A percentile compares a stretch with the other conserved stretches of the same genome.
These are phyloP conservation scores for Moringa oleifera DNA, from an alignment of 345 rosid genomes.

Conservation along the genomic window DNA sequence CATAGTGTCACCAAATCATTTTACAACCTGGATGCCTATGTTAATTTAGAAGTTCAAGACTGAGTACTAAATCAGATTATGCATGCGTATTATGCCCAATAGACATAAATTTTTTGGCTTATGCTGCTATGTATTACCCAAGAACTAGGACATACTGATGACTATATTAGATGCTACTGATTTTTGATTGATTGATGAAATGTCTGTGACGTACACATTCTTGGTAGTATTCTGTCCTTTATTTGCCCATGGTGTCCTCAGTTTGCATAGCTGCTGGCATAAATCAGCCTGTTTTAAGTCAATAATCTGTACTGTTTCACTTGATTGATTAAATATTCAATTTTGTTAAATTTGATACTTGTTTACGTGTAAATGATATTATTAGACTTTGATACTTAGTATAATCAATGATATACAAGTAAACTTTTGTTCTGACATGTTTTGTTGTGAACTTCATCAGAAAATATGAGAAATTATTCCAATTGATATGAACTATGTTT, in stretches of 20 bases:
- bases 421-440: too few species aligned
- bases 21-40: conserved; percentile 1
- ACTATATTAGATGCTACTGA: not conserved
- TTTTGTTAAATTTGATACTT: too few species aligned
- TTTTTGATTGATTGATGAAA: conserved; percentile 2
- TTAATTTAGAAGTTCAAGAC: not conserved
- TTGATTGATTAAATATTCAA: too few species aligned
- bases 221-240: not conserved
- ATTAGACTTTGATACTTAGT: too few species aligned
- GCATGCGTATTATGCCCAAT: too few species aligned
- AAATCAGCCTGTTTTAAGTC: not conserved
- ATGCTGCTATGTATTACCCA: too few species aligned
- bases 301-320: not conserved
- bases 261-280: not conserved
- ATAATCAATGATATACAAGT: not conserved
- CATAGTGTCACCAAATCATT: not conserved
- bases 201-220: not conserved
- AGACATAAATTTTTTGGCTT: too few species aligned
- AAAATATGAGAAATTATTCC: conserved; percentile 1
- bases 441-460: not conserved
- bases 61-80: not conserved
- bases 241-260: not conserved
- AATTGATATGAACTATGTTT: conserved; percentile 6
- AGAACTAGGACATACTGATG: not conserved
- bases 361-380: too few species aligned